Base-by-base conservation (phyloP, 2,329 filamentous ascomycete species). In the Scedosporium aurantiacum region DNA sequence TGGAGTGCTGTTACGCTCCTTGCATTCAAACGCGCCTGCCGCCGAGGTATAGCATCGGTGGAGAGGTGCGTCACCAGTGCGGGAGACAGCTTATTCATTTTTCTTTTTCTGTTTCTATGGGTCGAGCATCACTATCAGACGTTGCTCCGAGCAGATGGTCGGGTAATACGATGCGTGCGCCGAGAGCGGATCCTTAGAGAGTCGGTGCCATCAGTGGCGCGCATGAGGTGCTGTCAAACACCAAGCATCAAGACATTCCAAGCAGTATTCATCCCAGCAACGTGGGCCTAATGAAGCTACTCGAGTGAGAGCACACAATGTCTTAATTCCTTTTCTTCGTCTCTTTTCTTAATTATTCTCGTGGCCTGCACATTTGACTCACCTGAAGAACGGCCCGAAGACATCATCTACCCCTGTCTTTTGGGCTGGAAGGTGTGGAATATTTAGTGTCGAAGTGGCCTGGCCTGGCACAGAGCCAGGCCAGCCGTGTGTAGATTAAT, bases 311-410 rank as follows among this genome's bases (percentile, higher is more conserved):
- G 32, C 32, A 37, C 32, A 37, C 32, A 10, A 37, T 37, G 32
- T 37, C 32, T 37, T 37, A 37, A 37, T 37, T 37, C 32, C 10
- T 37, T 37, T 37, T 37, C 32, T 37, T 37, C 32, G 32, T 37
- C 32, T 37, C 32, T 37, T 37, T 37, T 47, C 18, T 21, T 47
- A 18, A 18, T 47, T 47, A n/a, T 21, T 47, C 43, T 47, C 43
- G 18, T 41, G 25, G 37, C 16, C 57, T 23, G 43, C 32, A n/a
- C 58, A 23, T 14, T 60, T 27, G 41, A 21, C 58, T 52, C 58
- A 60, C 58, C 58, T 60, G 58, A 60, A 52, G 23, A 60, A 50
- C 32, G 58, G 58, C 43, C 58, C 58, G 58, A 60, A 60, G 55
- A 32, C 55, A 57, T 25, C n/a, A 32, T 23, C 23, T 57, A 23